Conservation (phyloP, 2,329 filamentous ascomycete genomes). For the Calonectria hongkongensis region DNA sequence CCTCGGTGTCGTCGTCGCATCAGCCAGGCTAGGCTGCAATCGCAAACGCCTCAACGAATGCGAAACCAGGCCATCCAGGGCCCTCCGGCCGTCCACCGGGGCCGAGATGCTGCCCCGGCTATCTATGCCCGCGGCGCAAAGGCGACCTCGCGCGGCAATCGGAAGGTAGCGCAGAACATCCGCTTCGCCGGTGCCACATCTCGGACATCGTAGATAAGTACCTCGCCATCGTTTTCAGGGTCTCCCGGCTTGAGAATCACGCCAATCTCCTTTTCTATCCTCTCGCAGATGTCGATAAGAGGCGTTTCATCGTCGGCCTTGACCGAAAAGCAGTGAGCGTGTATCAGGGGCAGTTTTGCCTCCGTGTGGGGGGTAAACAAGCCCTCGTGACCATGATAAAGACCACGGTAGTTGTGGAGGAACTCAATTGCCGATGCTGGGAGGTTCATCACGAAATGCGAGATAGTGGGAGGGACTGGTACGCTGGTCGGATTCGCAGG, state of each 20-base stretch:
- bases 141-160: conserved; percentile 87
- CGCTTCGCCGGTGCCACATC: conserved; percentile 94
- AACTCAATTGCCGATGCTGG: conserved; percentile 93
- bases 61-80: conserved; percentile 25
- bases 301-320: conserved; percentile 85
- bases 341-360: conserved; percentile 84
- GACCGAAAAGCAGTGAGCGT: conserved; percentile 95
- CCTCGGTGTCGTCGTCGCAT: conserved; percentile 29
- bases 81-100: conserved; percentile 44
- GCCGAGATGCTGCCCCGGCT: conserved; percentile 44
- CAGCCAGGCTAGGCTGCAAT: conserved; percentile 20
- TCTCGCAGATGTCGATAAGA: conserved; percentile 68
- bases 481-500: conserved; percentile 63
- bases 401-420: conserved; percentile 78
- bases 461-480: conserved; percentile 82
- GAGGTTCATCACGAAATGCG: conserved; percentile 99
- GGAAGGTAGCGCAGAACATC: conserved; percentile 97
- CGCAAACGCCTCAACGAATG: conserved; percentile 35
- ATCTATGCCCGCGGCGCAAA: conserved; percentile 72
- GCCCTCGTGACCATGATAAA: conserved; percentile 83
- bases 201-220: conserved; percentile 81
- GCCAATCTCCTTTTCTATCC: conserved; percentile 64
- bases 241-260: conserved; percentile 65
- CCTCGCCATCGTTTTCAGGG: conserved; percentile 67
- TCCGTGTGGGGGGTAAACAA: conserved; percentile 78